A percentile compares a stretch with the other conserved stretches of the same genome.
Evolutionary conservation across 2,329 filamentous ascomycete species (phyloP).

Genomic region (Ophiocordyceps camponoti-leonardi): DNA sequence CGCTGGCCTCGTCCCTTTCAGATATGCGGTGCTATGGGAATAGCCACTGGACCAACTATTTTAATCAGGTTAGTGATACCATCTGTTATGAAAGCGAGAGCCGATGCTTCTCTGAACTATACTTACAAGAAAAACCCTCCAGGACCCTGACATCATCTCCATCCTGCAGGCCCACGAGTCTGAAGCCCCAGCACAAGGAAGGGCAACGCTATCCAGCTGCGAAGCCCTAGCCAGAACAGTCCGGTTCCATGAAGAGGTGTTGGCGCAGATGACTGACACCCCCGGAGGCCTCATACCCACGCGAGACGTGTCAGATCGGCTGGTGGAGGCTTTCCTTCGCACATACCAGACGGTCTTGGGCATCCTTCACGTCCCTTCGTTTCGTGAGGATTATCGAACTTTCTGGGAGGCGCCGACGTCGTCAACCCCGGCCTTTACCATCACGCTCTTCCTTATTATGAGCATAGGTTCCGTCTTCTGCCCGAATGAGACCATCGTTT

Average conservation of each 20-base stretch:
- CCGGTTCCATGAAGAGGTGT: neutral
- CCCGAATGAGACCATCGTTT: neutral
- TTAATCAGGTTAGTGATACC: neutral
- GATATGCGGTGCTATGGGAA: neutral
- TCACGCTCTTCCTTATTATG: neutral
- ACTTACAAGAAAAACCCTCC: neutral
- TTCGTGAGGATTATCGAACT: neutral
- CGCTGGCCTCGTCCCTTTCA: neutral
- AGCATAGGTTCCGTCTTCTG: neutral
- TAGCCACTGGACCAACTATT: neutral
- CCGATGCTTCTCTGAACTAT: neutral
- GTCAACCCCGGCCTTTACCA: neutral
- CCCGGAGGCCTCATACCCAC: neutral
- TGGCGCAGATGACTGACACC: neutral
- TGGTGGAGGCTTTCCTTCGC: neutral
- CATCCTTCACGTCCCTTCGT: neutral
- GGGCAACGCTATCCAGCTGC: neutral
- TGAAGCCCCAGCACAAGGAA: neutral
- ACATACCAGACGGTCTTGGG: neutral
- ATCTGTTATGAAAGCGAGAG: neutral
- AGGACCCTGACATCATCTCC: neutral
- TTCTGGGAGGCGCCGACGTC: neutral
- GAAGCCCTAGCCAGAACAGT: neutral
- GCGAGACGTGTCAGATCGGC: neutral
- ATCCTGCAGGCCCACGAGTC: neutral